phyloP scores from a whole-genome alignment of 176 grass and related monocot species.

The Urochloa ruziziensis region DNA sequence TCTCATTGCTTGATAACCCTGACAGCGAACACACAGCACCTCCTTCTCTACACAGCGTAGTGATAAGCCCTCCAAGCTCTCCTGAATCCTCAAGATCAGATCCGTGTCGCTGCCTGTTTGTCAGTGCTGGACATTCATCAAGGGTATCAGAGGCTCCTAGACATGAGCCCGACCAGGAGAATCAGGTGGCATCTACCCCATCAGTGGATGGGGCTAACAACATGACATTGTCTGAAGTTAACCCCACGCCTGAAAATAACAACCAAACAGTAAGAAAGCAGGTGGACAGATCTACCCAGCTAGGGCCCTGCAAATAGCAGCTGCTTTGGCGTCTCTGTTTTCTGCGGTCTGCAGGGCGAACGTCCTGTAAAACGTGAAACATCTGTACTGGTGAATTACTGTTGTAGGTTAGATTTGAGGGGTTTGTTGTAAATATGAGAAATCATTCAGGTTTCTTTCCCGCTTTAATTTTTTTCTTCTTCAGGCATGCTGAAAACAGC shows the following conservation, averaged over 20 bases:
- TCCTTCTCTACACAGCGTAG: conserved; percentile 18
- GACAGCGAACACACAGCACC: conserved; percentile 48
- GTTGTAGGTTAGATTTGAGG: conserved; percentile 26
- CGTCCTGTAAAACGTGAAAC: conserved; percentile 16
- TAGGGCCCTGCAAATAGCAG: conserved; percentile 34
- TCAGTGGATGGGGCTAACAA: conserved; percentile 29
- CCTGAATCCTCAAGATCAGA: conserved; percentile 38
- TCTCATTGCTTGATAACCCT: conserved; percentile 68
- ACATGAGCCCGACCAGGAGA: conserved; percentile 45
- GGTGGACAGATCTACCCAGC: conserved; percentile 36
- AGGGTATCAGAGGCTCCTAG: conserved; percentile 42
- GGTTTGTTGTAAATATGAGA: conserved; percentile 41
- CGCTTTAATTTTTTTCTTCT: not conserved
- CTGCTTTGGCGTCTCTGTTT: not conserved
- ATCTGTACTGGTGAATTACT: not conserved
- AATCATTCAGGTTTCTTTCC: conserved; percentile 27
- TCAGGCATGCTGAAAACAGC: not conserved
- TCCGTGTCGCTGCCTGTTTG: conserved; percentile 43
- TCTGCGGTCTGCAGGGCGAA: not conserved
- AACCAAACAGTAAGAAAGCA: conserved; percentile 40
- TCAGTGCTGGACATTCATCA: conserved; percentile 31
- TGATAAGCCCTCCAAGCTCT: conserved; percentile 40
- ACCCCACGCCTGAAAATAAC: conserved; percentile 23
- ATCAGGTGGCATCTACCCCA: conserved; percentile 27
- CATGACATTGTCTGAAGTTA: conserved; percentile 28